Evolutionary conservation across 768 basidiomycete species (phyloP), one percentile per base, ranked within the genome.

Genomic region (Lanmaoa rubissima): DNA sequence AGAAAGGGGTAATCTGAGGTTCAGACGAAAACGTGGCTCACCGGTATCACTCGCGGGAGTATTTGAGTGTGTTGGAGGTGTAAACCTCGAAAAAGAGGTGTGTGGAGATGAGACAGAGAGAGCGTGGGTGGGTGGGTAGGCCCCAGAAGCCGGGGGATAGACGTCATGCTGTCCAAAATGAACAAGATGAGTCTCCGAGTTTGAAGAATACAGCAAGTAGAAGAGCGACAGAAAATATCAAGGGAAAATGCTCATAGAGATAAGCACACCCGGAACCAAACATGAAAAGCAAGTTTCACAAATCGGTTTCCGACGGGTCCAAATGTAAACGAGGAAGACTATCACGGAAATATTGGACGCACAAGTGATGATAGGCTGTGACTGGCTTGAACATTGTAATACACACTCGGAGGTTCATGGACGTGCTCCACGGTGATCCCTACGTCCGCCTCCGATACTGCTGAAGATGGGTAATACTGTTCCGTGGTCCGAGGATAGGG

Each of bases 21-120:
- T 0, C 17, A 13, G 44, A 47, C 44, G 32, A 56, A 48, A 43
- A 3, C 1, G 17, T 21, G 32, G 64, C 69, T 70, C 56, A 72
- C 69, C 66, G 2, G 47, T 24, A 38, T 70, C 69, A 16, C 70
- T 70, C 28, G 55, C 56, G 31, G 69, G 68, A 10, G 69, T 70
- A 12, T 61, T 59, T 8, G 66, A 53, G 19, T 72, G 64, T 3
- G 63, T 54, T 31, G 70, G 58, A 16, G 68, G 61, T 2, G 68
- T 69, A 51, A 63, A 55, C 5, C 57, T 55, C 17, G 68, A 55
- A 47, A 65, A 59, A 3, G 61, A 49, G 19, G 66, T 48, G 5
- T 53, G 62, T 11, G 69, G 59, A 34, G 69, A 62, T 5, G 70
- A 59, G 4, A 54, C 61, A 0, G 59, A 13, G 8, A 38, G 60